A percentile compares a stretch with the other conserved stretches of the same genome.
Conservation (phyloP, 345 rosid species). For the Eucalyptus erythrocorys region DNA sequence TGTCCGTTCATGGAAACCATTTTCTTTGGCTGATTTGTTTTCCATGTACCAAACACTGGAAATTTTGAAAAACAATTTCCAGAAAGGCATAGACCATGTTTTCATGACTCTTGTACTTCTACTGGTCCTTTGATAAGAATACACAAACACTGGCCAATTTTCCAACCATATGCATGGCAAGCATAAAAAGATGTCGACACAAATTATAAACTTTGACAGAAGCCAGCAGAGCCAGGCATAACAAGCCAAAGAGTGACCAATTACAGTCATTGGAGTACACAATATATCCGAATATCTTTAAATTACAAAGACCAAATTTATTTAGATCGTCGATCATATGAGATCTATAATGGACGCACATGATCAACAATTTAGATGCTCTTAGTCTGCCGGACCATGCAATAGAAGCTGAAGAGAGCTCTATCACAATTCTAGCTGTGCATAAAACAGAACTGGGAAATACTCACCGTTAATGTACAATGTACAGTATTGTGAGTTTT, state of each 20-base stretch:
- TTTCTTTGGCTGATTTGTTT: too few relatives aligned
- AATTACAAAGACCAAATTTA: neutral
- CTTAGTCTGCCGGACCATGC: neutral
- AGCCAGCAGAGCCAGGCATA: neutral
- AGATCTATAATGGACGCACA: neutral
- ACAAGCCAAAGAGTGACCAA: neutral
- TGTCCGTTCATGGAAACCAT: too few relatives aligned
- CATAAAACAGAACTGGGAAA: neutral
- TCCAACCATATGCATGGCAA: neutral
- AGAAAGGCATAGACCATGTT: neutral
- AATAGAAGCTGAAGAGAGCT: neutral
- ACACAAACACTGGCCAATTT: neutral
- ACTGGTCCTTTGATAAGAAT: neutral
- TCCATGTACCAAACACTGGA: neutral
- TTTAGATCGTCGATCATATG: neutral
- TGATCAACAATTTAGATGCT: neutral
- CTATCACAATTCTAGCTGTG: neutral
- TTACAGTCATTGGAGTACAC: neutral
- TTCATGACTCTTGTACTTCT: neutral
- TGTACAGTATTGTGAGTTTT: neutral
- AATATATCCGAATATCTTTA: neutral
- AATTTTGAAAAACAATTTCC: neutral
- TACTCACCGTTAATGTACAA: neutral
- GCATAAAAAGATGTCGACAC: neutral
- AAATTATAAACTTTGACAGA: neutral